Base-by-base conservation (phyloP, 2,329 filamentous ascomycete genomes). In the Ophiocordyceps unilateralis region DNA sequence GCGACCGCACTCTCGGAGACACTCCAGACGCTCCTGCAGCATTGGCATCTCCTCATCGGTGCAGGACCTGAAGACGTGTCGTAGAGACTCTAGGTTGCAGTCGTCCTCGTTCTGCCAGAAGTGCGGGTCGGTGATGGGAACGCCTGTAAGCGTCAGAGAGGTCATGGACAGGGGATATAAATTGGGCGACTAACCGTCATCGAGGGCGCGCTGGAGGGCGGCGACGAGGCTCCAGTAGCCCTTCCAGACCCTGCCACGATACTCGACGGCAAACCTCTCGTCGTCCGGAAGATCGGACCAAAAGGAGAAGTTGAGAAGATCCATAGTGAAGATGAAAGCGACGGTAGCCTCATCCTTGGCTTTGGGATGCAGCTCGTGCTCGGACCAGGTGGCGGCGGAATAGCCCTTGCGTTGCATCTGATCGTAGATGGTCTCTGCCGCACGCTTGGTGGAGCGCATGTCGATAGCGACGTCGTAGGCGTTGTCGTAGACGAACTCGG, bases 271-370 rank as follows among this genome's bases (percentile, higher is more conserved):
- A 59, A 89, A 98, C 11, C 86, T 72, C 52, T 89, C 78, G 5
- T 77, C 70, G 11, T 83, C 78, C 0, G 67, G 60, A 39, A 63
- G 56, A 42, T 84, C 80, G 14, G 85, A 93, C 91, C 91, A 98
- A 60, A 98, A 98, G 20, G 81, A 93, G 57, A 96, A 98, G 58
- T 98, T 98, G 41, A 98, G 66, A 23, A 98, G 61, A 58, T 98
- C 91, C 86, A 98, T 93, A 19, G 84, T 86, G 58, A 98, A 96
- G 53, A 98, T 89, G 58, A 98, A 96, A 48, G 84, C 81, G 20
- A 93, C 76, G 0, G 86, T 88, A 41, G 63, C 71, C 54, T 85
- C 83, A 55, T 93, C 80, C 55, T 86, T 86, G 37, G 74, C 54
- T 58, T 88, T 83, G 1, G 91, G 91, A 54, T 98, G 91, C 34